Evolutionary conservation across 352 stramenopile genomes (phyloP), one percentile per base, ranked within the genome.

Genomic region (Globisporangium okanoganense): DNA sequence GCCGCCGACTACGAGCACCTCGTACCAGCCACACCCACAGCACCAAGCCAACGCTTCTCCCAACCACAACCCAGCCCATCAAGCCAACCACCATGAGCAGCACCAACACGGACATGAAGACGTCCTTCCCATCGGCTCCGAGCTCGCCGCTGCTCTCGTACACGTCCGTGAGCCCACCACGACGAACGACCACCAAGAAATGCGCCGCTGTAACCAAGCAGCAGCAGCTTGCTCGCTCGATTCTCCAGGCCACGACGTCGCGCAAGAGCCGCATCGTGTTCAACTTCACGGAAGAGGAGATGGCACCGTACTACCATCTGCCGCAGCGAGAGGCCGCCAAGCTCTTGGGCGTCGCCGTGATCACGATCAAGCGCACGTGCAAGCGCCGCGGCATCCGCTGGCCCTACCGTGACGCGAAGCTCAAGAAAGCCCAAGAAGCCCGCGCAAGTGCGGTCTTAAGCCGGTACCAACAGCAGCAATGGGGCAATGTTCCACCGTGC

Each of bases 251-350:
- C 36, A 60, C 61, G 54, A 73, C 67, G 57, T 48, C 49, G 14
- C 72, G 75, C 54, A 85, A 81, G 71, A 82, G 70, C 55, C 74
- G 77, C 33, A 52, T 69, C 9, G 35, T 74, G 27, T 87, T 71
- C 62, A 67, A 87, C 43, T 80, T 78, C 59, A 66, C 59, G 20
- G 62, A 55, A 18, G 48, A 79, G 7, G 65, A 76, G 12, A 63
- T 85, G 55, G 45, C 52, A 14, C 62, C 65, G 48, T 85, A 59
- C 60, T 87, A 79, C 61, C 73, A 87, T 47, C 64, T 87, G 40
- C 67, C 78, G 5, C 78, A 87, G 53, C 69, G 63, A 43, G 55
- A 72, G 50, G 78, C 62, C 29, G 70, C 72, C 16, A 55, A 56
- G 18, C 14, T 55, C 25, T 54, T 78, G 9, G 55, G 58, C n/a